These are phyloP conservation scores for Coemansia umbellata DNA, from an alignment of 192 early-diverging fungal species.

Conservation along the genomic window DNA sequence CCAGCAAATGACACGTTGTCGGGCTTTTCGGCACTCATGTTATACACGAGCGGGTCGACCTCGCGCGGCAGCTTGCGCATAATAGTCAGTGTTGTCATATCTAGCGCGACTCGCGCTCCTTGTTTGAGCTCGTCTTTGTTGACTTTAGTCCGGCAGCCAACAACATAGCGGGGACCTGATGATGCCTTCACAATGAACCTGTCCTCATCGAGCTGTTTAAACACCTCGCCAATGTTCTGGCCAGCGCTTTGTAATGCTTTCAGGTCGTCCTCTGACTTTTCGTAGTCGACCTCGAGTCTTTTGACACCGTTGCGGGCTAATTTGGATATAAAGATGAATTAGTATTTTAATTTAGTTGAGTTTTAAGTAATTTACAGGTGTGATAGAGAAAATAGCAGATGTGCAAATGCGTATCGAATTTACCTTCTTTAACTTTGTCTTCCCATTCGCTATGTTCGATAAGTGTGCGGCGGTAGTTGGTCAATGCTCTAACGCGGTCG, in stretches of 20 bases:
- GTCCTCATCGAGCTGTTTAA: slow-evolving; percentile 96
- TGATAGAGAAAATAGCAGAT: too few relatives aligned
- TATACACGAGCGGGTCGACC: slow-evolving; percentile 99
- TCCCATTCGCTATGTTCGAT: slow-evolving; percentile 94
- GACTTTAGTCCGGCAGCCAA: slow-evolving; percentile 92
- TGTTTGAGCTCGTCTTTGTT: slow-evolving; percentile 94
- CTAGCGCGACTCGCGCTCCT: slow-evolving; percentile 95
- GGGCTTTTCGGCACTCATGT: slow-evolving; percentile 98
- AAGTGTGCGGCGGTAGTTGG: slow-evolving; percentile 81
- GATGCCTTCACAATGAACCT: slow-evolving; percentile 98
- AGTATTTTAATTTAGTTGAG: background rate
- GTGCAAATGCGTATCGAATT: too few relatives aligned
- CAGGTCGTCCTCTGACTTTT: slow-evolving; percentile 96
- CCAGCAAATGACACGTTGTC: slow-evolving; percentile 94
- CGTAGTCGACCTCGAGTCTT: slow-evolving; percentile 83
- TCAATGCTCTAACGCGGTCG: slow-evolving; percentile 71
- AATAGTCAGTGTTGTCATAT: slow-evolving; percentile 99
- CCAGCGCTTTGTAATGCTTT: slow-evolving; percentile 99
- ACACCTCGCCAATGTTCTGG: slow-evolving; percentile 96
- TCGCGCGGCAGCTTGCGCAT: slow-evolving; percentile 98
- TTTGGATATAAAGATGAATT: background rate
- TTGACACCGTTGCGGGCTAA: slow-evolving; percentile 77
- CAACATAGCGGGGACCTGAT: slow-evolving; percentile 95
- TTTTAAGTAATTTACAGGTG: too few relatives aligned
- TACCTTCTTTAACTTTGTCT: slow-evolving; percentile 88